Evolutionary conservation across 2,329 filamentous ascomycete species (phyloP).

Genomic region (Fusarium verrucosum): DNA sequence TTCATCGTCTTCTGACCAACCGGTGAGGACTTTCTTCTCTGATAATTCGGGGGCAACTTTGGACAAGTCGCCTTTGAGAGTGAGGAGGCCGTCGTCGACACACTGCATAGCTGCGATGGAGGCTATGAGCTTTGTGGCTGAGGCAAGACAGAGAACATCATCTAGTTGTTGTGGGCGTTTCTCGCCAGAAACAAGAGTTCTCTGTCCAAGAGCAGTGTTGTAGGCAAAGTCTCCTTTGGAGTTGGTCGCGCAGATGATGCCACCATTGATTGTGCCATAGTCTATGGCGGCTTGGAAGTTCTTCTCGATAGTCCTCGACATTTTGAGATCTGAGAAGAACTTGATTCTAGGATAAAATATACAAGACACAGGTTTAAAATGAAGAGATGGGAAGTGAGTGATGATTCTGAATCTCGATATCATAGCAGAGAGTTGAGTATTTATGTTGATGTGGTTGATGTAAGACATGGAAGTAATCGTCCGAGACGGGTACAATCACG

Average conservation of each 20-base stretch:
- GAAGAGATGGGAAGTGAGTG: background rate
- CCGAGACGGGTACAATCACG: background rate
- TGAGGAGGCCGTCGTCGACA: conserved; percentile 61
- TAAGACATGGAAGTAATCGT: background rate
- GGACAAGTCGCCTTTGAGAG: conserved; percentile 57
- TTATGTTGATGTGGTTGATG: conserved; percentile 5
- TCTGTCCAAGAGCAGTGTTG: conserved; percentile 51
- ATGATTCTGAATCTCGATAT: background rate
- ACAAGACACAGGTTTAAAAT: fast-evolving
- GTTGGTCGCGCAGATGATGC: conserved; percentile 54
- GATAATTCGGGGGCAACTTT: conserved; percentile 59
- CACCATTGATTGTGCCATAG: conserved; percentile 56
- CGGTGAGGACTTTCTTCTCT: conserved; percentile 57
- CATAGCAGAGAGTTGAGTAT: background rate
- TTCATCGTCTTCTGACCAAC: conserved; percentile 55
- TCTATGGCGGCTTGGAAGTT: conserved; percentile 53
- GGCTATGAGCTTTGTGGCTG: conserved; percentile 57
- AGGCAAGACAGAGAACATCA: conserved; percentile 51
- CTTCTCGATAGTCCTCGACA: conserved; percentile 50
- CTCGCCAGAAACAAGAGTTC: conserved; percentile 53
- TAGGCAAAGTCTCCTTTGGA: conserved; percentile 52
- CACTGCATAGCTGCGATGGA: conserved; percentile 63
- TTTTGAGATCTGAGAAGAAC: background rate
- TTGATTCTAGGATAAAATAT: fast-evolving
- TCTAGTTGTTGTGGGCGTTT: conserved; percentile 51